These are phyloP conservation scores for Arthrocladium fulminans DNA, from an alignment of 2,329 filamentous ascomycete genomes.

Conservation along the genomic window DNA sequence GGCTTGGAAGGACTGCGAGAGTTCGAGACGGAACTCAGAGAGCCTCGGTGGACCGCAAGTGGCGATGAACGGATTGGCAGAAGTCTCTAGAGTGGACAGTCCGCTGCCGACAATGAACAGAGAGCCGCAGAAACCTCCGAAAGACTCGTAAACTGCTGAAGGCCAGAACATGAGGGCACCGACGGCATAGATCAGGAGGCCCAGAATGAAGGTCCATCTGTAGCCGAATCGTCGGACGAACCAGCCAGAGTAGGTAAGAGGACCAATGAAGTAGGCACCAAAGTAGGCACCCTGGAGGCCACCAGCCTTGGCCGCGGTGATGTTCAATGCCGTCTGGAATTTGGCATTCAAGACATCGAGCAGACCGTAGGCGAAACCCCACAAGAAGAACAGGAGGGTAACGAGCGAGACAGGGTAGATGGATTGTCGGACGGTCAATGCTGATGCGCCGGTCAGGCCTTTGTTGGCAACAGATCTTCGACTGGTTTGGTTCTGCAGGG, in stretches of 20 bases:
- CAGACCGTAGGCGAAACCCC: slow-evolving; percentile 45
- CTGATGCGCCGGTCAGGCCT: slow-evolving; percentile 32
- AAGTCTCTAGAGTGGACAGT: slow-evolving; percentile 65
- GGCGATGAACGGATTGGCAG: slow-evolving; percentile 67
- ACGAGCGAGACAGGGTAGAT: slow-evolving; percentile 37
- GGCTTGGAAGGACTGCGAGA: slow-evolving; percentile 69
- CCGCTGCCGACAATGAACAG: slow-evolving; percentile 68
- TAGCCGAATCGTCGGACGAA: slow-evolving; percentile 61
- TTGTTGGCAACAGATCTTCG: slow-evolving; percentile 20
- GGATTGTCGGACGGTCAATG: slow-evolving; percentile 36
- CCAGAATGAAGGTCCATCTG: slow-evolving; percentile 69
- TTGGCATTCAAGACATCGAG: slow-evolving; percentile 46
- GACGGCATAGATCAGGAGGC: slow-evolving; percentile 59
- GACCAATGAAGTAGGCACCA: slow-evolving; percentile 49
- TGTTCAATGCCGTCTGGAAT: slow-evolving; percentile 49
- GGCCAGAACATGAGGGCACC: slow-evolving; percentile 82
- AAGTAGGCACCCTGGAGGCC: slow-evolving; percentile 59
- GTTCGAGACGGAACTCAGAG: slow-evolving; percentile 68
- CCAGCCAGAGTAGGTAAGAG: slow-evolving; percentile 46
- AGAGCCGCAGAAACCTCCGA: slow-evolving; percentile 59
- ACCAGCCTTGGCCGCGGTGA: slow-evolving; percentile 49
- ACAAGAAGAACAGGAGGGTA: slow-evolving; percentile 45
- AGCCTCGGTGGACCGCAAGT: slow-evolving; percentile 69
- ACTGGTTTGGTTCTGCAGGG: slow-evolving; percentile 15
- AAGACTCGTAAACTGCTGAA: slow-evolving; percentile 61